These are phyloP conservation scores for Eucalyptus camaldulensis DNA, from an alignment of 345 rosid genomes.

Conservation along the genomic window DNA sequence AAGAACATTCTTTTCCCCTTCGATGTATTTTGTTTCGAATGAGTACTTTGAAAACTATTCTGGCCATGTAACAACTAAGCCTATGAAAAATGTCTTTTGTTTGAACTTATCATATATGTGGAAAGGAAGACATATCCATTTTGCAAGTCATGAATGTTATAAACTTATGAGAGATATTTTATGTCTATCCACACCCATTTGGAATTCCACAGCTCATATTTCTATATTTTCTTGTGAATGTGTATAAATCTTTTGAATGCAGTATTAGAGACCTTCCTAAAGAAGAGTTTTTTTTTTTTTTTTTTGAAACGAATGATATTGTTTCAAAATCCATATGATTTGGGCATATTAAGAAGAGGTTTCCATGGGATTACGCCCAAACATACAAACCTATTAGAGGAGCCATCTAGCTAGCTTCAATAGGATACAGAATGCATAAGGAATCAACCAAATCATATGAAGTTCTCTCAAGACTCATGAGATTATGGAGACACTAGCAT, in stretches of 20 bases:
- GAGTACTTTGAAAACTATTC: neutral
- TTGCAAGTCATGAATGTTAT: neutral
- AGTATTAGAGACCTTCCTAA: neutral
- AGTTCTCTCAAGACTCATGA: neutral
- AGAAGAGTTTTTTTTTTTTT: neutral
- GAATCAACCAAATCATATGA: neutral
- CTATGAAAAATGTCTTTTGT: neutral
- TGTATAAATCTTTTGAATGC: neutral
- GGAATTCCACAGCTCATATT: neutral
- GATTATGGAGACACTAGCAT: neutral
- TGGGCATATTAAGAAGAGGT: neutral
- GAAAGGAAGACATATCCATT: neutral
- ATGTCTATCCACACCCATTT: neutral
- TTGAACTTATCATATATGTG: neutral
- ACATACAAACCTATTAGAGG: neutral
- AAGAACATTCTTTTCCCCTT: neutral
- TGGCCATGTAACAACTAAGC: neutral
- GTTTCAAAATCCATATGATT: neutral
- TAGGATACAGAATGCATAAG: fast-evolving
- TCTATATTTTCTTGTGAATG: neutral
- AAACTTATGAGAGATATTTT: neutral
- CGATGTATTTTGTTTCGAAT: neutral
- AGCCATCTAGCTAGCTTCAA: neutral
- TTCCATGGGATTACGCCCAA: neutral
- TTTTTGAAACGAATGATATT: neutral